Conservation (phyloP, 2,329 filamentous ascomycete species). For the Nannizziopsis arthrosporioides region DNA sequence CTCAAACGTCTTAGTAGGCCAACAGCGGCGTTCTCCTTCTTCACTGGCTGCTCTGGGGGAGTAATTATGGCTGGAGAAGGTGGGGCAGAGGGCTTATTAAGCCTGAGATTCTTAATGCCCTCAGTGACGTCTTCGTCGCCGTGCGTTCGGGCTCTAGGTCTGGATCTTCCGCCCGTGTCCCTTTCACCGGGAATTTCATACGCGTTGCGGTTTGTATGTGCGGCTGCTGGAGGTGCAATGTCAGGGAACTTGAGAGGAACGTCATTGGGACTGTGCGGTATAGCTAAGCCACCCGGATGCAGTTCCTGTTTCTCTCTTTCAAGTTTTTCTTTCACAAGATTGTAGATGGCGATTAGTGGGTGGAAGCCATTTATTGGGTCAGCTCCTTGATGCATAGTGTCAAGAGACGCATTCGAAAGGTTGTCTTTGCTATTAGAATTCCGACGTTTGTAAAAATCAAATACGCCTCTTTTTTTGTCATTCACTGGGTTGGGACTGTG, state of each 20-base stretch:
- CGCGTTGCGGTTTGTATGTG: slow-evolving; percentile 71
- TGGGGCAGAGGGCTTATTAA: slow-evolving; percentile 39
- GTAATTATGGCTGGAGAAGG: slow-evolving; percentile 42
- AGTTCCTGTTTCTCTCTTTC: slow-evolving; percentile 57
- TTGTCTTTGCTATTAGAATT: slow-evolving; percentile 88
- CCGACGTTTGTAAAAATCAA: slow-evolving; percentile 92
- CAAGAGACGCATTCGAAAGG: slow-evolving; percentile 67
- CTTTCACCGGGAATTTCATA: slow-evolving; percentile 87
- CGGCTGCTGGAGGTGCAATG: slow-evolving; percentile 68
- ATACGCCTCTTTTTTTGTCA: slow-evolving; percentile 80
- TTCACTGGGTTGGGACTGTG: slow-evolving; percentile 44
- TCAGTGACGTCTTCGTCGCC: slow-evolving; percentile 85
- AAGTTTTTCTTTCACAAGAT: slow-evolving; percentile 88
- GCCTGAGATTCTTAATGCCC: slow-evolving; percentile 53
- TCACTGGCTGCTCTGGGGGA: slow-evolving; percentile 51
- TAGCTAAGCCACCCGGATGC: slow-evolving; percentile 48
- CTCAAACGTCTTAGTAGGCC: slow-evolving; percentile 82
- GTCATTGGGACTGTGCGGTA: slow-evolving; percentile 47
- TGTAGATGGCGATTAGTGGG: slow-evolving; percentile 86
- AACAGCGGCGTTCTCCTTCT: slow-evolving; percentile 78
- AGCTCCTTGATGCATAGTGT: slow-evolving; percentile 67
- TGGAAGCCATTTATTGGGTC: slow-evolving; percentile 91
- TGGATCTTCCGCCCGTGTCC: slow-evolving; percentile 67
- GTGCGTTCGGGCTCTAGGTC: slow-evolving; percentile 80
- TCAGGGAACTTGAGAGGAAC: slow-evolving; percentile 56